phyloP scores from a whole-genome alignment of 2,329 filamentous ascomycete species.

The Zymoseptoria ardabiliae region DNA sequence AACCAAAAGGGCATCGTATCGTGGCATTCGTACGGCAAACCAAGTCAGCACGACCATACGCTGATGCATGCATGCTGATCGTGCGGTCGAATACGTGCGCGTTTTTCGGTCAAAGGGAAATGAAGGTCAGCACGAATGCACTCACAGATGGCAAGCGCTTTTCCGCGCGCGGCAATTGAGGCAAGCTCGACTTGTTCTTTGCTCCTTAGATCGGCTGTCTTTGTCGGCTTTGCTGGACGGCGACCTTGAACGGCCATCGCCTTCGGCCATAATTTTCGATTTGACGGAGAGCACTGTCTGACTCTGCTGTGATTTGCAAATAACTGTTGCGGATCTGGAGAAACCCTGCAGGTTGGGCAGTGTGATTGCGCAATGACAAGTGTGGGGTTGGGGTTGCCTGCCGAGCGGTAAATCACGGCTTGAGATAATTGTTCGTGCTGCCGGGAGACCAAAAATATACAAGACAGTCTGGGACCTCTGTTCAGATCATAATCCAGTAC shows the following conservation, averaged over 20 bases:
- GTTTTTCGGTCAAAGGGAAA: background rate
- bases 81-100: background rate
- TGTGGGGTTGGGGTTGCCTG: background rate
- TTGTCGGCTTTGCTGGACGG: conserved; percentile 4
- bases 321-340: background rate
- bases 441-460: background rate
- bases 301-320: background rate
- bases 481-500: background rate
- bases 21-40: background rate
- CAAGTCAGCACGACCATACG: background rate
- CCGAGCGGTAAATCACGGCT: background rate
- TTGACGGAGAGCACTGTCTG: background rate
- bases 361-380: background rate
- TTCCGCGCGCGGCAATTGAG: conserved; percentile 44
- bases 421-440: background rate
- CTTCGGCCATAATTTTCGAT: background rate
- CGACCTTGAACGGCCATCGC: background rate
- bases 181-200: conserved; percentile 33
- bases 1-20: background rate
- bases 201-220: conserved; percentile 15
- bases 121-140: conserved; percentile 5
- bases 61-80: background rate
- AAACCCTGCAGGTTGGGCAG: background rate
- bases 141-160: conserved; percentile 46
- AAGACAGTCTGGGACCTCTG: background rate